A percentile compares a stretch with the other conserved stretches of the same genome.
phyloP scores from a whole-genome alignment of 2,329 filamentous ascomycete genomes.

The Fusarium brachygibbosum region DNA sequence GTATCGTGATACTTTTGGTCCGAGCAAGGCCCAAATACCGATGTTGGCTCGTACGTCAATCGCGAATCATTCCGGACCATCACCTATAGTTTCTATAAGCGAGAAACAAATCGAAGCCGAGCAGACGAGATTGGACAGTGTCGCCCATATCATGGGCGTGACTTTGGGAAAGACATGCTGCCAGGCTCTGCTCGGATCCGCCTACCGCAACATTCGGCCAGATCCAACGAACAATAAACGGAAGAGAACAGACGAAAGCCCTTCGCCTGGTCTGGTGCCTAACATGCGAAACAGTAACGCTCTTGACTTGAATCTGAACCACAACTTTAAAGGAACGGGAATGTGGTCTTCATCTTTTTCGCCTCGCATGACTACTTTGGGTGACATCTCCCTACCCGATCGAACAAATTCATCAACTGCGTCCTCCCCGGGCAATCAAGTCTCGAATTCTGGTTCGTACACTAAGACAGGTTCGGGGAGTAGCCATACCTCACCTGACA shows the following conservation, averaged over 20 bases:
- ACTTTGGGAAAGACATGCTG: slow-evolving; percentile 49
- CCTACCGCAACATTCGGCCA: slow-evolving; percentile 50
- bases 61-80: slow-evolving; percentile 57
- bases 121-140: slow-evolving; percentile 17
- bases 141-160: slow-evolving; percentile 1
- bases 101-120: slow-evolving; percentile 17
- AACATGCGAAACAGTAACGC: not conserved
- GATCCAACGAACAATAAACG: slow-evolving; percentile 51
- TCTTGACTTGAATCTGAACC: slow-evolving; percentile 12
- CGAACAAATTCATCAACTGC: slow-evolving; percentile 53
- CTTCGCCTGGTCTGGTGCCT: slow-evolving; percentile 38
- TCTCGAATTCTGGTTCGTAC: slow-evolving; percentile 37
- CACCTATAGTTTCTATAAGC: slow-evolving; percentile 54
- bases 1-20: slow-evolving; percentile 51
- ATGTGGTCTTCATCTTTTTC: slow-evolving; percentile 26
- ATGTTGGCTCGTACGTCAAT: slow-evolving; percentile 62
- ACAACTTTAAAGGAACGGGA: slow-evolving; percentile 11
- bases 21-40: slow-evolving; percentile 59
- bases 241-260: slow-evolving; percentile 50
- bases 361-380: slow-evolving; percentile 13
- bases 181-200: slow-evolving; percentile 52
- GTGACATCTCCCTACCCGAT: slow-evolving; percentile 48
- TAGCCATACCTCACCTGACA: slow-evolving; percentile 51
- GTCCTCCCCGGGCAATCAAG: slow-evolving; percentile 50
- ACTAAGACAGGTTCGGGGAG: slow-evolving; percentile 47